These are phyloP conservation scores for Yamadazyma buinensis DNA, from an alignment of 1,139 yeast genomes.

Conservation along the genomic window DNA sequence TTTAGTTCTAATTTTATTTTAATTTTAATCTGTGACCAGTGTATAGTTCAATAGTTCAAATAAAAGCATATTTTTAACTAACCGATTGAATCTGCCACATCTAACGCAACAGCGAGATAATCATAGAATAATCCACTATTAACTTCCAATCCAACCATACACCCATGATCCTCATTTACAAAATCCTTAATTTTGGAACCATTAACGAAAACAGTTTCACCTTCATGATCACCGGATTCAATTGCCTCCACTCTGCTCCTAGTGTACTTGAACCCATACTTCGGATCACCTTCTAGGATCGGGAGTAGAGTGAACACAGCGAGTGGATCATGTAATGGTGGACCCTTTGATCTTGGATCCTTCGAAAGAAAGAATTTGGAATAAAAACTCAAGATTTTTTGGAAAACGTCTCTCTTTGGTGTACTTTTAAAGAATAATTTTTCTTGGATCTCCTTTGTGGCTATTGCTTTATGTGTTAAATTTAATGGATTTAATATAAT, in stretches of 20 bases:
- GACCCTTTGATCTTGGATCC: constrained; percentile 41
- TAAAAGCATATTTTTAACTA: not conserved
- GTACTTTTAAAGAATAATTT: constrained; percentile 18
- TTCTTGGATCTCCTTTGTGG: constrained; percentile 43
- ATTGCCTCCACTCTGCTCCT: constrained; percentile 24
- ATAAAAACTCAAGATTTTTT: constrained; percentile 56
- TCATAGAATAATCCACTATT: constrained; percentile 43
- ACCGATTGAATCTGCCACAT: constrained; percentile 11
- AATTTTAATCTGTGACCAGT: not conserved
- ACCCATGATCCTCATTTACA: constrained; percentile 34
- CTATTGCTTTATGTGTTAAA: constrained; percentile 66
- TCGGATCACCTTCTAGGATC: constrained; percentile 23
- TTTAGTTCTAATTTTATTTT: too few species aligned
- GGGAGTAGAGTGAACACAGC: constrained; percentile 62
- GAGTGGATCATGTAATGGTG: constrained; percentile 81
- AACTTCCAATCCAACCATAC: constrained; percentile 41
- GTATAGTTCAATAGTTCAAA: too few species aligned
- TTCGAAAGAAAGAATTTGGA: constrained; percentile 30
- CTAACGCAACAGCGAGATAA: constrained; percentile 11
- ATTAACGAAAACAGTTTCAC: constrained; percentile 32
- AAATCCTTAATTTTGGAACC: constrained; percentile 19
- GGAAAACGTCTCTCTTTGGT: constrained; percentile 48
- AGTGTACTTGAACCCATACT: constrained; percentile 23
- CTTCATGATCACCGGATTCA: constrained; percentile 29
- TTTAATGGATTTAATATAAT: constrained; percentile 63